Evolutionary conservation across 352 stramenopile genomes (phyloP).

Genomic region (Pythium biforme): DNA sequence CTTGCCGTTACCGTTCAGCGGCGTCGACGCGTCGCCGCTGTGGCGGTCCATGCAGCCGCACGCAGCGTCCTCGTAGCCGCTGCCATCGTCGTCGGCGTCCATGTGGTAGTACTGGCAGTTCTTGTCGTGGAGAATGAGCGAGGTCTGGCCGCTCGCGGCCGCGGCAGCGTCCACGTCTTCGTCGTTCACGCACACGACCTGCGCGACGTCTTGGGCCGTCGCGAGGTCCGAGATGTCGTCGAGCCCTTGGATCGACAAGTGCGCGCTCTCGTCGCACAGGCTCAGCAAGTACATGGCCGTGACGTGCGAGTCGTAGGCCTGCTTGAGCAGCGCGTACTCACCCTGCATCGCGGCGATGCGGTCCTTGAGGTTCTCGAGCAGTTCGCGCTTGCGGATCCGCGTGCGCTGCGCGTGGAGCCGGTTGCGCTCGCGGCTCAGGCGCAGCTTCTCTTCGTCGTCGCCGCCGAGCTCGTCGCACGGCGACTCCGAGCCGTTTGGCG

Average conservation of each 20-base stretch:
- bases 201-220: constrained; percentile 38
- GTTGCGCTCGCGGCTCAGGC: constrained; percentile 73
- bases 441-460: constrained; percentile 63
- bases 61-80: constrained; percentile 25
- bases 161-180: constrained; percentile 36
- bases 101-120: constrained; percentile 38
- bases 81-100: constrained; percentile 29
- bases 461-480: constrained; percentile 20
- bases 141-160: constrained; percentile 28
- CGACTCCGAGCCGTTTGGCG: constrained; percentile 39
- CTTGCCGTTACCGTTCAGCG: constrained; percentile 43
- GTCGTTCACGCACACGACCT: constrained; percentile 25
- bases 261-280: constrained; percentile 38
- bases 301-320: constrained; percentile 75
- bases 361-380: constrained; percentile 74
- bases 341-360: constrained; percentile 58
- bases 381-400: constrained; percentile 71
- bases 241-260: constrained; percentile 46
- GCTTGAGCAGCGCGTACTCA: constrained; percentile 63
- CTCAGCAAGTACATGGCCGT: constrained; percentile 63
- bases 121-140: constrained; percentile 44
- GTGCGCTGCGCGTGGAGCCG: constrained; percentile 74
- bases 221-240: constrained; percentile 47
- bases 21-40: constrained; percentile 17
- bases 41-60: constrained; percentile 24